Percentiles rank a stretch among this genome's conserved stretches.
phyloP scores from a whole-genome alignment of 1,139 yeast species.

The Scheffersomyces insectosa region DNA sequence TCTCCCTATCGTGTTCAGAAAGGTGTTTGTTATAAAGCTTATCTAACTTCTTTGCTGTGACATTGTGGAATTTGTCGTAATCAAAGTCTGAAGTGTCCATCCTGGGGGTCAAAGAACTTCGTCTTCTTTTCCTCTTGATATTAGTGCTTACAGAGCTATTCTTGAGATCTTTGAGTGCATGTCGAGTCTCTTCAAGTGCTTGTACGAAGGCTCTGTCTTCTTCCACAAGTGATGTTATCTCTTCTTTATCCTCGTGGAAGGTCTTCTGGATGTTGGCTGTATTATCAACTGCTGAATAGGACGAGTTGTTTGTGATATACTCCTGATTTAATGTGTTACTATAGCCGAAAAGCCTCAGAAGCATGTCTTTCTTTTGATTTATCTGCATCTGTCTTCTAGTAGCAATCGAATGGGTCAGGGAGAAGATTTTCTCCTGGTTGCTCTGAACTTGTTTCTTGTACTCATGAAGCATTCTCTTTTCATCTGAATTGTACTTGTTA shows the following conservation, averaged over 20 bases:
- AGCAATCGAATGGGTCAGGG: conserved; percentile 35
- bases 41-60: conserved; percentile 25
- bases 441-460: conserved; percentile 33
- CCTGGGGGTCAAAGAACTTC: neutral
- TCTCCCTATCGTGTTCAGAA: conserved; percentile 9
- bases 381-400: conserved; percentile 44
- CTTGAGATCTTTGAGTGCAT: conserved; percentile 3
- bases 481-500: conserved; percentile 16
- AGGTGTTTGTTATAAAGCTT: conserved; percentile 22
- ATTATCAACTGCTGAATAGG: conserved; percentile 41
- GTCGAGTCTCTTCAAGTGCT: conserved; percentile 25
- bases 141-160: conserved; percentile 7
- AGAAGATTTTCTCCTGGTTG: conserved; percentile 35
- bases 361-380: conserved; percentile 41
- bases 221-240: conserved; percentile 32
- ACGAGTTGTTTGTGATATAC: conserved; percentile 43
- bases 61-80: conserved; percentile 27
- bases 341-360: conserved; percentile 41
- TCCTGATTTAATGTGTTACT: conserved; percentile 41
- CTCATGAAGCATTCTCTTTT: conserved; percentile 31
- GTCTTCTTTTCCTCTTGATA: conserved; percentile 8
- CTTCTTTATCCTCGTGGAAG: conserved; percentile 46
- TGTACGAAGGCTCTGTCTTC: conserved; percentile 36
- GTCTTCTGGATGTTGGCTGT: conserved; percentile 39
- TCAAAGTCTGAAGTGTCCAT: conserved; percentile 20